phyloP scores from a whole-genome alignment of 306 rosid genomes.

The Castanea crenata region DNA sequence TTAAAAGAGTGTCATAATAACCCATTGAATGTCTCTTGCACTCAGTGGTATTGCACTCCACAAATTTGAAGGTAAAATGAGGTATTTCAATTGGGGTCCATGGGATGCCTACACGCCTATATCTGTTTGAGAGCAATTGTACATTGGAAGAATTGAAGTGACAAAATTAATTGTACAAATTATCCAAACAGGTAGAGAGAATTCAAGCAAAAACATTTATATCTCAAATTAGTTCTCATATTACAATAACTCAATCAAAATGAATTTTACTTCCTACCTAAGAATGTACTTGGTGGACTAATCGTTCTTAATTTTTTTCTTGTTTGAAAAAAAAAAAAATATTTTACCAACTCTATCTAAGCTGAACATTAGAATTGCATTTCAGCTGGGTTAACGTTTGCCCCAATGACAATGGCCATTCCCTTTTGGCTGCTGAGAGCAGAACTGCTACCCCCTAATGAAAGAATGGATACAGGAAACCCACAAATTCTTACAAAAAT shows the following conservation, averaged over 20 bases:
- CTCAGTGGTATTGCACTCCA: too few relatives aligned
- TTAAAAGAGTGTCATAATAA: too few relatives aligned
- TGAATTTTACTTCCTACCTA: constrained; percentile 45
- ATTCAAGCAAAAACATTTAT: constrained; percentile 20
- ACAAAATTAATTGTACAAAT: neutral
- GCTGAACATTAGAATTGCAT: constrained; percentile 59
- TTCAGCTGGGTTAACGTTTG: constrained; percentile 45
- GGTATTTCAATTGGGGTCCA: too few relatives aligned
- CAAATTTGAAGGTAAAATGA: too few relatives aligned
- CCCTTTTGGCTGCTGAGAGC: constrained; percentile 33
- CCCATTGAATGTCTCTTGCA: too few relatives aligned
- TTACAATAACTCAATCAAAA: constrained; percentile 41
- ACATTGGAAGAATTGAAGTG: too few relatives aligned
- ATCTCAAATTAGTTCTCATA: constrained; percentile 37
- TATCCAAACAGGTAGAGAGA: neutral
- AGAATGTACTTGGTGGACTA: constrained; percentile 29
- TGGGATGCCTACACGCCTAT: too few relatives aligned
- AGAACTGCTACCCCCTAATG: constrained; percentile 37
- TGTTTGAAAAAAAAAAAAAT: constrained; percentile 26
- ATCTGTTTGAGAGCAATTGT: too few relatives aligned
- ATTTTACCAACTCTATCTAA: constrained; percentile 37
- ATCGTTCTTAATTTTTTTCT: constrained; percentile 19
- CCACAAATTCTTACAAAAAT: constrained; percentile 42
- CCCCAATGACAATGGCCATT: constrained; percentile 33
- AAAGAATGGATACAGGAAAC: constrained; percentile 48